A percentile compares a stretch with the other conserved stretches of the same genome.
These are phyloP conservation scores for Omphalea diandra DNA, from an alignment of 441 rosid species.

Conservation along the genomic window DNA sequence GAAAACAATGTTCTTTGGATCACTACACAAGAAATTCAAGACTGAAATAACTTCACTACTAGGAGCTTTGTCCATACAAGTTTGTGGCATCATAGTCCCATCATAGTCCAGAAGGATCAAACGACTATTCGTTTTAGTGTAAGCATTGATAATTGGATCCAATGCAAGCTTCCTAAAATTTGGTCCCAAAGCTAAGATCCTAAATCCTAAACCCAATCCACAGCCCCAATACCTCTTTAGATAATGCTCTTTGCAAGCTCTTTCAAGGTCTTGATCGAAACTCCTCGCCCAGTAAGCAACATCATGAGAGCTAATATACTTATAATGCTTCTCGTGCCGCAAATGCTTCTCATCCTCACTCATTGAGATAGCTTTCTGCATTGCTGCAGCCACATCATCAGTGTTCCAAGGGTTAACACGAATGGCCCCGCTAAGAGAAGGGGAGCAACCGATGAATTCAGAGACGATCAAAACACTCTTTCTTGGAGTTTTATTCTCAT, in stretches of 20 bases:
- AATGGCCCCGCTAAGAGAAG: slow-evolving; percentile 83
- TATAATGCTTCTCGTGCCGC: slow-evolving; percentile 85
- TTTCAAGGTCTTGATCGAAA: slow-evolving; percentile 71
- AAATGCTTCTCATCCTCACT: slow-evolving; percentile 52
- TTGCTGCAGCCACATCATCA: slow-evolving; percentile 57
- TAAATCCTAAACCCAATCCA: slow-evolving; percentile 69
- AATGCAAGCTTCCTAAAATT: slow-evolving; percentile 60
- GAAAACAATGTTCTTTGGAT: slow-evolving; percentile 62
- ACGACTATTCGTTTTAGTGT: slow-evolving; percentile 48
- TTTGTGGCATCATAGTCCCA: slow-evolving; percentile 70
- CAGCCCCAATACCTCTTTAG: slow-evolving; percentile 70
- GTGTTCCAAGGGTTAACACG: slow-evolving; percentile 86
- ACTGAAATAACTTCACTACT: slow-evolving; percentile 45
- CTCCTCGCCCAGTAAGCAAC: slow-evolving; percentile 80
- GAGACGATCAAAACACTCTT: slow-evolving; percentile 72
- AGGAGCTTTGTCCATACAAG: slow-evolving; percentile 52
- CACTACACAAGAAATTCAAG: slow-evolving; percentile 53
- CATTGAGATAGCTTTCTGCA: slow-evolving; percentile 52
- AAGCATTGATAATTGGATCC: slow-evolving; percentile 55
- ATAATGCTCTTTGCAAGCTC: slow-evolving; percentile 73
- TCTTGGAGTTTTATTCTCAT: slow-evolving; percentile 35
- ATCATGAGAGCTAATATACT: slow-evolving; percentile 79
- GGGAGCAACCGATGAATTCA: slow-evolving; percentile 87
- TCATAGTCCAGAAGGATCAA: slow-evolving; percentile 74
- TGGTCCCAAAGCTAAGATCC: slow-evolving; percentile 71